phyloP scores from a whole-genome alignment of 225 moss, liverwort and hornwort genomes.

The Lunularia cruciata region DNA sequence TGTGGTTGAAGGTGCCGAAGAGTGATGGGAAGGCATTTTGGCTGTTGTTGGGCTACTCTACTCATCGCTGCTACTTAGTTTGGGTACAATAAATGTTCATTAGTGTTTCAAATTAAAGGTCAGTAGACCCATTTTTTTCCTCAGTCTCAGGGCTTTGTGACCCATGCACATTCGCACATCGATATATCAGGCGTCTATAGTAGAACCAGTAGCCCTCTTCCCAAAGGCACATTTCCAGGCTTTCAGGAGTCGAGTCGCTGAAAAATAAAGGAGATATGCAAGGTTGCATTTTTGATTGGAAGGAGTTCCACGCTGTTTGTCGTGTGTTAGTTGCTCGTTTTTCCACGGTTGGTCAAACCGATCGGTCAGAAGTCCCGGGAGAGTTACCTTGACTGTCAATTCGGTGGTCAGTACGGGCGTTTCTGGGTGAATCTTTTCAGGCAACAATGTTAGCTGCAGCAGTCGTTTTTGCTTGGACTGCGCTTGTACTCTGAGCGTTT shows the following conservation, averaged over 20 bases:
- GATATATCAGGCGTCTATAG: constrained; percentile 17
- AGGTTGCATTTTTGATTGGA: constrained; percentile 10
- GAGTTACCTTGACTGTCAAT: no score
- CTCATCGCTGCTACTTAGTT: constrained; percentile 17
- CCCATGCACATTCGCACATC: constrained; percentile 17
- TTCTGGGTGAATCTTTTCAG: no score
- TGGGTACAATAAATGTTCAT: constrained; percentile 17
- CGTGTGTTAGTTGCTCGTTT: no score
- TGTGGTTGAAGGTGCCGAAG: constrained; percentile 19
- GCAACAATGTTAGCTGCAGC: no score
- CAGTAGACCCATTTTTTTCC: constrained; percentile 8
- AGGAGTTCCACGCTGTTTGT: neutral
- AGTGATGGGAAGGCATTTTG: constrained; percentile 4
- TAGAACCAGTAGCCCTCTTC: constrained; percentile 22
- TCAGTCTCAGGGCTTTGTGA: constrained; percentile 1
- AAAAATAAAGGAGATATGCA: constrained; percentile 31
- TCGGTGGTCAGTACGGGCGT: no score
- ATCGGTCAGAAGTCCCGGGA: no score
- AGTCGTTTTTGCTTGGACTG: no score
- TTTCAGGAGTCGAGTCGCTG: constrained; percentile 19
- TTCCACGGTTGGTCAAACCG: no score
- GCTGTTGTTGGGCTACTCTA: neutral
- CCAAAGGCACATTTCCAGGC: constrained; percentile 23
- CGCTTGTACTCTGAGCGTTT: no score
- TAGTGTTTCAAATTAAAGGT: constrained; percentile 27